A percentile compares a stretch with the other conserved stretches of the same genome.
Conservation (phyloP, 1,139 yeast genomes). For the Suhomyces kunorum region DNA sequence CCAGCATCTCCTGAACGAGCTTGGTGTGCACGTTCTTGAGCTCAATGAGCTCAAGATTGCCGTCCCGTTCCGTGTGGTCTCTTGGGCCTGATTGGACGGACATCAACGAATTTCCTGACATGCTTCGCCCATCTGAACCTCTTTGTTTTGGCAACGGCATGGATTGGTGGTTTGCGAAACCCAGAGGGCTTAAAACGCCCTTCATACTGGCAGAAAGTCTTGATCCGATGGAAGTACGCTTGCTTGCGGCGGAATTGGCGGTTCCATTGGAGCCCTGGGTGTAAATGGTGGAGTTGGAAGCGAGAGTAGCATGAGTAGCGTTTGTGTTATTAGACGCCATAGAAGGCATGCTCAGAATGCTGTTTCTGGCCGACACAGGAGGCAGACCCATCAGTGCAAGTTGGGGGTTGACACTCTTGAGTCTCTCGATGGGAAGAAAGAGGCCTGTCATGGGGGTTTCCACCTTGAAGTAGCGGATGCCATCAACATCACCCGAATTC, state of each 20-base stretch:
- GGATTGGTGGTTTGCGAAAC: conserved; percentile 9
- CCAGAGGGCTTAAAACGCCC: conserved; percentile 16
- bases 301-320: background rate
- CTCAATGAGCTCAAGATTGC: conserved; percentile 11
- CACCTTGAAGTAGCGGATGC: conserved; percentile 51
- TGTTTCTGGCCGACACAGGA: conserved; percentile 6
- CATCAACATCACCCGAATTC: conserved; percentile 48
- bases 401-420: conserved; percentile 44
- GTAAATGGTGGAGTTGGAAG: conserved; percentile 1
- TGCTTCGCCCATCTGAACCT: conserved; percentile 5
- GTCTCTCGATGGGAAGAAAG: conserved; percentile 68
- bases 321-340: background rate
- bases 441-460: conserved; percentile 66
- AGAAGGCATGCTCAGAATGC: conserved; percentile 7
- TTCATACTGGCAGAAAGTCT: conserved; percentile 15
- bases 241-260: conserved; percentile 3
- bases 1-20: conserved; percentile 33
- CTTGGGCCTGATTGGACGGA: background rate
- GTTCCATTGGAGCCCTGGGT: conserved; percentile 3
- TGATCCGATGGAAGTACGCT: conserved; percentile 15
- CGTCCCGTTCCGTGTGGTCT: conserved; percentile 16
- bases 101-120: conserved; percentile 4
- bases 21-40: conserved; percentile 24
- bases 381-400: conserved; percentile 5
- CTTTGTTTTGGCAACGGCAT: conserved; percentile 11